Conservation (phyloP, 2,329 filamentous ascomycete genomes). For the Trichoderma atrobrunneum region DNA sequence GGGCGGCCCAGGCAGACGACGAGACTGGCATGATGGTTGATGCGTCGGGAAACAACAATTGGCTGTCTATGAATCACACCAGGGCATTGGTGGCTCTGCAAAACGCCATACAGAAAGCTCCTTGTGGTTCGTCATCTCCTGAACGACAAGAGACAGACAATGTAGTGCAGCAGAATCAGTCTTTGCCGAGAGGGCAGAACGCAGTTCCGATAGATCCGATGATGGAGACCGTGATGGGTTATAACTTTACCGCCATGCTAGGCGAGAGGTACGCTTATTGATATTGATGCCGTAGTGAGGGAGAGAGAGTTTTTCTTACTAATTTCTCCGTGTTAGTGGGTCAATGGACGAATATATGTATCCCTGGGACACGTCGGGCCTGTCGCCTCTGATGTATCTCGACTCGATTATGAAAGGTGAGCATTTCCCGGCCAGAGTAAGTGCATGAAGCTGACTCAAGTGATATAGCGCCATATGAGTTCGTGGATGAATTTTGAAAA, state of each 20-base stretch:
- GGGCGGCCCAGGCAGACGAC: slow-evolving; percentile 8
- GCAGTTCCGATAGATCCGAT: neutral
- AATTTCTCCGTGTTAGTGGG: neutral
- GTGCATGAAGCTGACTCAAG: neutral
- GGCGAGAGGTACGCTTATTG: neutral
- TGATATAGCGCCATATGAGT: neutral
- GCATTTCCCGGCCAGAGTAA: neutral
- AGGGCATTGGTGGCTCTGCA: slow-evolving; percentile 11
- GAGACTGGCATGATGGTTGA: slow-evolving; percentile 7
- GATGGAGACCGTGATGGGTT: neutral
- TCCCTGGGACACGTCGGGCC: slow-evolving; percentile 4
- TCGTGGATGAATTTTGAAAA: neutral
- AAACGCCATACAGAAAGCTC: neutral
- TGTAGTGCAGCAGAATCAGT: neutral
- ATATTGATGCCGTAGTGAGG: neutral
- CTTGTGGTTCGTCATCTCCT: neutral
- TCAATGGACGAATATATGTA: neutral
- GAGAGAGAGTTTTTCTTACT: neutral
- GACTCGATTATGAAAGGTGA: slow-evolving; percentile 17
- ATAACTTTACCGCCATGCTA: neutral
- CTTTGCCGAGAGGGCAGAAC: neutral
- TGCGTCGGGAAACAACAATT: neutral
- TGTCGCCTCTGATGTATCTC: slow-evolving; percentile 11
- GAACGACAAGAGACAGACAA: neutral
- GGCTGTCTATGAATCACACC: slow-evolving; percentile 12